Evolutionary conservation across 2,329 filamentous ascomycete genomes (phyloP), one percentile per base, ranked within the genome.

Genomic region (Calonectria montana): DNA sequence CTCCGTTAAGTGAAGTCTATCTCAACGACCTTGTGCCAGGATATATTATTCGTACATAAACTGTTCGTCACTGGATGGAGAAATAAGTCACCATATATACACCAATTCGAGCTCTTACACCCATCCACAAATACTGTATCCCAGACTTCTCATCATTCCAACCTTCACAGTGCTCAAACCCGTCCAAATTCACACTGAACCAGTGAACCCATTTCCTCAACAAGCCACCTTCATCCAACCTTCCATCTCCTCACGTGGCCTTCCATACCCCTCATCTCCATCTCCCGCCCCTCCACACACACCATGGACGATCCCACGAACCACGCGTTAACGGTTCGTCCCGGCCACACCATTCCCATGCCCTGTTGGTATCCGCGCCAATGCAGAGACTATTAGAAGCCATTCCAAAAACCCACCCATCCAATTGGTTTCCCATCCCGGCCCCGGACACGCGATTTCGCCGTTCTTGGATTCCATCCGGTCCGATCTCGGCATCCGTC

Each of bases 1-100:
- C 64, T 67, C 64, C 50, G 64, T 47, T n/a, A 50, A 57, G n/a
- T 23, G 48, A 45, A 70, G 62, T 37, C 50, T 70, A 70, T 65
- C 62, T 61, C 18, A 47, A 70, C 67, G 29, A 50, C 67, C 35
- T 23, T 65, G 47, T 23, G 41, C 65, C 6, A 6, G 23, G 15
- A 13, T 25, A 12, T 21, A 8, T 43, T 23, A 41, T 25, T 39
- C 25, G 57, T 7, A 15, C 57, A 9, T 35, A 6, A 31, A 13
- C 31, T 25, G 21, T 15, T 7, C 29, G 15, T 37, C 27, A 12
- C n/a, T 37, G 29, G 16, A 57, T 21, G 5, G 9, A 23, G 6
- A 23, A 61, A 16, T 13, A 41, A 13, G 7, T 4, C 35, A 8
- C n/a, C 21, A 41, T 39, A n/a, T 21, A 18, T 31, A 8, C 18